Conservation (phyloP, 495 filamentous ascomycete genomes). For the Penicillium canescens region DNA sequence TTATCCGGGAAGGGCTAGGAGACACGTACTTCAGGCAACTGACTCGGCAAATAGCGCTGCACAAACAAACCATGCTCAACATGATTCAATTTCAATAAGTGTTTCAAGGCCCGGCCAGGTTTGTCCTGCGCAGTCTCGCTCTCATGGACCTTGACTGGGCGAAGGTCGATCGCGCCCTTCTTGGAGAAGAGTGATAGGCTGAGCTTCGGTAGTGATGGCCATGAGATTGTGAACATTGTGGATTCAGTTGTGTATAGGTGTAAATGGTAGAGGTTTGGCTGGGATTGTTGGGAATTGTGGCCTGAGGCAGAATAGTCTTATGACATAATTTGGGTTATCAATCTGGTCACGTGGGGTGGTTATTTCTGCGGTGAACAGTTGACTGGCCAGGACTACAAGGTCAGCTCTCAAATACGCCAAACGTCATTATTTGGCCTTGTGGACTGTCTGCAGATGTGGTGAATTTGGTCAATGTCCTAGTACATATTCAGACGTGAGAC, state of each 20-base stretch:
- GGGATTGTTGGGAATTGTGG: constrained; percentile 23
- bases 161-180: constrained; percentile 57
- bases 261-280: not conserved
- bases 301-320: constrained; percentile 11
- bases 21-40: constrained; percentile 71
- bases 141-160: constrained; percentile 69
- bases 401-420: no score
- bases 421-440: no score
- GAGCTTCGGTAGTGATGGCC: constrained; percentile 23
- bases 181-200: constrained; percentile 19
- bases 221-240: constrained; percentile 32
- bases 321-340: constrained; percentile 21
- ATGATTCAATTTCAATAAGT: constrained; percentile 88
- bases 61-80: constrained; percentile 81
- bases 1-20: not conserved
- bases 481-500: not conserved
- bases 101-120: constrained; percentile 78
- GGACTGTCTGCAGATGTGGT: no score
- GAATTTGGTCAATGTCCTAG: no score
- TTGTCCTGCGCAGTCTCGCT: constrained; percentile 80
- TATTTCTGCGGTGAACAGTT: no score
- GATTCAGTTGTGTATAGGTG: not conserved
- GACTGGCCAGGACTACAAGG: no score
- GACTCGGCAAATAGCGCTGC: constrained; percentile 79
- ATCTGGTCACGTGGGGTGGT: constrained; percentile 14